Base-by-base conservation (phyloP, 495 filamentous ascomycete genomes). In the Hypoxylon lienhwacheense region DNA sequence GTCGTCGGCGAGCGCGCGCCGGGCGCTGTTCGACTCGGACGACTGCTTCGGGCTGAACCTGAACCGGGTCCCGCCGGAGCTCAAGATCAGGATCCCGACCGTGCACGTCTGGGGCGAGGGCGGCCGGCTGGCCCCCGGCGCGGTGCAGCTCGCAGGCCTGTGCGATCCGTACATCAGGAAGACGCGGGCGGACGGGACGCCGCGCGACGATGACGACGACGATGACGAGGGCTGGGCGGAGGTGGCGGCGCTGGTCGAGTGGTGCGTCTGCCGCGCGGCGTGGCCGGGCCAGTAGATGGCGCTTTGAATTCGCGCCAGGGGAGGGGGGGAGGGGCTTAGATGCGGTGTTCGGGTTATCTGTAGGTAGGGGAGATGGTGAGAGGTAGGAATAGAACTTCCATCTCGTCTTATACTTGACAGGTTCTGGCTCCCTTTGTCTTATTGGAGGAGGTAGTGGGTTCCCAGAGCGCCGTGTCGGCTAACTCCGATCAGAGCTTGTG, bases 91-190 rank as follows among this genome's bases (percentile, higher is more conserved):
- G 12, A 77, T 87, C 14, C 84, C 84, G 0, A 85, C 84, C 6
- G 80, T 81, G 37, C 82, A 86, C 66, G 66, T 85, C 11, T 84
- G 80, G 51, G 83, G 84, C 0, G 63, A 52, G 2, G 80, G 80
- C 40, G 83, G 86, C 64, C 81, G 82, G 4, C 52, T 80, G 32
- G 84, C 76, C 63, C 72, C 77, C 1, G 63, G 78, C 3, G 75
- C 77, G 10, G 48, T 82, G 32, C 82, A 86, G 57, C 62, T 86
- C 28, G 77, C 76, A 34, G 69, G 75, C 6, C 67, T 83, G 21
- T 85, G 81, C 44, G 73, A 80, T 28, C 66, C 67, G 5, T 64
- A 65, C 19, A 70, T 70, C 1, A 65, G 75, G 16, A 76, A 74
- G 47, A 70, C 69, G 25, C 82, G 80, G 1, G 78, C 76, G 0